phyloP scores from a whole-genome alignment of 192 early-diverging fungal genomes.

The Dimargaris xerosporica region DNA sequence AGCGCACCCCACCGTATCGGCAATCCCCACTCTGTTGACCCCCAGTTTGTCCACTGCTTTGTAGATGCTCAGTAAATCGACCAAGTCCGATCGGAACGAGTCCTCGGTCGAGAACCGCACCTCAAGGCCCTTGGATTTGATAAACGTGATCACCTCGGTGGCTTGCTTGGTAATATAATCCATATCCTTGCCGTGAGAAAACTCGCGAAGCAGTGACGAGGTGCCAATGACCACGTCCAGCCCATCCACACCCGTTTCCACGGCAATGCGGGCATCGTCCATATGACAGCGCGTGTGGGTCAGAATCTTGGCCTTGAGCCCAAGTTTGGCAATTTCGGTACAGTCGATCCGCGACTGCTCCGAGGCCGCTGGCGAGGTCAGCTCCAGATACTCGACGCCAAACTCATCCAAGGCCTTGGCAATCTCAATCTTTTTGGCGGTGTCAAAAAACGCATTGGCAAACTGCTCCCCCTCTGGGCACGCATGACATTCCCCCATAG shows the following conservation, averaged over 20 bases:
- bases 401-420: slow-evolving; percentile 96
- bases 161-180: slow-evolving; percentile 91
- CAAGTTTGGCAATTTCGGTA: slow-evolving; percentile 76
- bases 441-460: slow-evolving; percentile 96
- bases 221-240: slow-evolving; percentile 98
- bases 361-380: slow-evolving; percentile 92
- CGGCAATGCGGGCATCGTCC: slow-evolving; percentile 93
- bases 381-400: slow-evolving; percentile 97
- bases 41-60: slow-evolving; percentile 93
- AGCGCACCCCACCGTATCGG: slow-evolving; percentile 97
- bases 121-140: slow-evolving; percentile 91
- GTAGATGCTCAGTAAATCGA: slow-evolving; percentile 94
- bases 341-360: slow-evolving; percentile 92
- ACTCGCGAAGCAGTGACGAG: slow-evolving; percentile 87
- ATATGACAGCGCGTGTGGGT: slow-evolving; percentile 96
- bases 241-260: slow-evolving; percentile 94
- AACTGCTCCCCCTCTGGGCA: slow-evolving; percentile 93
- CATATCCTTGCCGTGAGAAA: slow-evolving; percentile 99
- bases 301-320: slow-evolving; percentile 94
- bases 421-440: slow-evolving; percentile 94
- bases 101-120: slow-evolving; percentile 98
- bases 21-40: slow-evolving; percentile 96
- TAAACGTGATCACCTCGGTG: slow-evolving; percentile 89
- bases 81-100: slow-evolving; percentile 92
- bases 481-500: not conserved